Evolutionary conservation across 768 basidiomycete species (phyloP), one percentile per base, ranked within the genome.

Genomic region (Amanita exitialis): DNA sequence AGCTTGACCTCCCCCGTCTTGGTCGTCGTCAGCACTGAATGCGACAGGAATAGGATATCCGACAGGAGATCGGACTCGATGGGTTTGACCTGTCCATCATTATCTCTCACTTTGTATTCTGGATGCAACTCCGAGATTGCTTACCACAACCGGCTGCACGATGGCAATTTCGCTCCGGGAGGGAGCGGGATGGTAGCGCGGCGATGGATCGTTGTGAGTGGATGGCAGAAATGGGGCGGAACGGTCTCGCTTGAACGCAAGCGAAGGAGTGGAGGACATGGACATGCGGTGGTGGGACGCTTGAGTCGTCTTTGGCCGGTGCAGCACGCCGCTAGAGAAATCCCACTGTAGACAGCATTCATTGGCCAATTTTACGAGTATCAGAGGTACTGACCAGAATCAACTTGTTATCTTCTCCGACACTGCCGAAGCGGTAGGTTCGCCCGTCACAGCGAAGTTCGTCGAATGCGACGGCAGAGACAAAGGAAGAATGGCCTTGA

Each of bases 401-500:
- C 4, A 99, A 61, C 63, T 94, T 94, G 63, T 94, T 96, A 59
- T 99, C 96, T 64, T 98, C 95, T 15, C 93, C 96, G 2, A 97
- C 91, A 60, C 90, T 94, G 2, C 87, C 92, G 60, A 99, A 97
- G 6, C 95, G 79, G 61, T 97, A 95, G 37, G 91, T 90, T 30
- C 93, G 76, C 25, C 86, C 86, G 57, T 94, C 90, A 57, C 90
- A 90, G 16, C 86, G 79, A 27, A 82, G 71, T n/a, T 86, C 83
- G 63, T 99, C 96, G 62, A 97, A 98, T 1, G 86, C 84, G 15
- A 98, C 77, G 9, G 81, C 75, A 0, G 90, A 86, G 6, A 99
- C 89, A 61, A 96, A 98, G 2, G 91, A 94, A 0, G 90, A 89
- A 62, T 99, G 96, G 0, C 96, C 96, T 65, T 96, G 93, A 68